Evolutionary conservation across 306 rosid genomes (phyloP), one percentile per base, ranked within the genome.

Genomic region (Rosa lucieae): DNA sequence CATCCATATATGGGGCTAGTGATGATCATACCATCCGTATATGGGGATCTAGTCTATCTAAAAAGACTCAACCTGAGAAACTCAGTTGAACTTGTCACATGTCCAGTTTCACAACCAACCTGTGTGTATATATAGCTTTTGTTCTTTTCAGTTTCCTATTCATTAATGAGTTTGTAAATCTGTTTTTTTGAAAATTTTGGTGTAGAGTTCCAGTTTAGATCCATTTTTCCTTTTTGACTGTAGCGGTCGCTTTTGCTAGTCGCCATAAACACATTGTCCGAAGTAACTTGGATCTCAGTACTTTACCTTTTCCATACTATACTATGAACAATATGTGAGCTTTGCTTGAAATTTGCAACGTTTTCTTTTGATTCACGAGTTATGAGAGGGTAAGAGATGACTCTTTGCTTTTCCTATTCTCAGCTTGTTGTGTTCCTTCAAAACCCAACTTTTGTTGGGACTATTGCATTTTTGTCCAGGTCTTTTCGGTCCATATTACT

Each of bases 1-100:
- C 10, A 83, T 95, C 74, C 97, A 97, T 48, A 88, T 92, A 84
- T 95, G 99, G 99, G 97, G 97, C 96, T 0, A 95, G 99, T 69
- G 99, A 92, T 49, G 97, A 92, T 80, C 74, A 84, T 46, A 87
- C 97, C 10, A 83, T 95, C 74, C 97, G 96, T 48, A 86, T 92
- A 84, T 95, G 99, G 99, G 97, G 97, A 52, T 89, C 97, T 15
- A 78, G 84, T 73, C 80, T 74, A 67, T 59, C 62, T 2, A 69
- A 74, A 55, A 77, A 82, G 76, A 67, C 21, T 82, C 80, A 86
- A 70, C 68, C 77, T 58, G 70, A 72, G 77, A 83, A 67, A 83
- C 81, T 80, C 48, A 80, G 83, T 82, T 84, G 73, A 82, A 62
- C 48, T 65, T 40, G n/a, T 67, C 72, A 75, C 67, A 59, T 70